Evolutionary conservation across 345 rosid genomes (phyloP), one percentile per base, ranked within the genome.

Genomic region (Erucastrum elatum): DNA sequence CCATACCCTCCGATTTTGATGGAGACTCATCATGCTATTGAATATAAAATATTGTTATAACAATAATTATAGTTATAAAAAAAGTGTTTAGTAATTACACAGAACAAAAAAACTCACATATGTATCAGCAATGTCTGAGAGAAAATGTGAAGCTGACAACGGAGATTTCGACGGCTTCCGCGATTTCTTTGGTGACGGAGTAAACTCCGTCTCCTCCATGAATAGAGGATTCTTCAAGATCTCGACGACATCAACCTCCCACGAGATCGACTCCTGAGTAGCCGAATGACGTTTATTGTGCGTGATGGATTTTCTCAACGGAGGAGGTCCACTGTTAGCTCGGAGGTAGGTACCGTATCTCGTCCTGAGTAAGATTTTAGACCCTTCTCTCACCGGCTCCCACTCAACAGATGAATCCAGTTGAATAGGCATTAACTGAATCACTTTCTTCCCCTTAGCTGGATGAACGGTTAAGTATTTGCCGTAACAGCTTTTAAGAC

Each of bases 251-350:
- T 88, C 90, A 29, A 94, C 92, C 10, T 85, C 85, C 98, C 97
- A 94, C 11, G 88, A 77, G 6, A 89, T 41, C 85, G 93, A 91
- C 9, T 85, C 89, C 72, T 91, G 90, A 15, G 93, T 86, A 8
- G 90, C 69, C 53, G 88, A 77, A 2, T 86, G 85, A 34, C 97
- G 91, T 39, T 80, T 81, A 59, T 88, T 96, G 55, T 94, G 98
- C 0, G 94, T 91, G 4, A 94, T 77, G 0, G 94, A 86, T 86
- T 92, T 87, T 70, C 93, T 78, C 93, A 90, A 87, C 0, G 97
- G 97, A 30, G 97, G 97, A 60, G 86, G 33, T 3, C 94, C 88
- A 0, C 90, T 87, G 27, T 93, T 91, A 8, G 88, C 98, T 60
- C 96, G 82, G 81, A 94, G 77, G 76, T 84, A 91, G 58, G 84